These are phyloP conservation scores for Hymenoscyphus occultus DNA, from an alignment of 2,329 filamentous ascomycete species.

Conservation along the genomic window DNA sequence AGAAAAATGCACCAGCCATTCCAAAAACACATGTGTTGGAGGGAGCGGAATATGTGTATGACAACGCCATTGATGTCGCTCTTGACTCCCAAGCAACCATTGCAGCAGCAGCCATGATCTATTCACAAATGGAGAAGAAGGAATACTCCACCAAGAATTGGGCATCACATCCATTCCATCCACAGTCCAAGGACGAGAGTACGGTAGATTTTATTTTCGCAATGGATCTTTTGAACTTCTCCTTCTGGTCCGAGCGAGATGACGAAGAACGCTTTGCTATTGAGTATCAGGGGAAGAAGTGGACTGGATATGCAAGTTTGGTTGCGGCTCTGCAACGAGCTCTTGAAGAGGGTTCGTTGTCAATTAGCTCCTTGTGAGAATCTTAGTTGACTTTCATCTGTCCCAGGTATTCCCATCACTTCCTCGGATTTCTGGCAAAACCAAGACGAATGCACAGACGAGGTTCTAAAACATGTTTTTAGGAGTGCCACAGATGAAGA, in stretches of 20 bases:
- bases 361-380: neutral
- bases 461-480: conserved; percentile 74
- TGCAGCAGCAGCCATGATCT: conserved; percentile 75
- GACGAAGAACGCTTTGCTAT: conserved; percentile 74
- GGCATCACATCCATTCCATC: conserved; percentile 87
- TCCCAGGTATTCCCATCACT: conserved; percentile 78
- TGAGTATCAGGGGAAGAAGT: conserved; percentile 74
- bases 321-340: conserved; percentile 85
- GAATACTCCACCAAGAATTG: conserved; percentile 81
- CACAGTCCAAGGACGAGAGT: conserved; percentile 72
- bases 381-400: conserved; percentile 22
- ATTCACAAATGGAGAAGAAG: conserved; percentile 77
- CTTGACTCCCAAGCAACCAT: conserved; percentile 81
- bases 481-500: conserved; percentile 81
- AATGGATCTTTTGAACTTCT: conserved; percentile 96
- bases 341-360: conserved; percentile 70
- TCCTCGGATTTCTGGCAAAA: conserved; percentile 83
- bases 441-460: conserved; percentile 71
- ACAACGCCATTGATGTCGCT: conserved; percentile 90
- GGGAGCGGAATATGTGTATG: conserved; percentile 80
- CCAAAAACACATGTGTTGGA: conserved; percentile 80
- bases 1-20: conserved; percentile 50
- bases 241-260: conserved; percentile 79
- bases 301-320: conserved; percentile 95
- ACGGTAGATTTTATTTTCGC: conserved; percentile 93